Evolutionary conservation across 2,329 filamentous ascomycete genomes (phyloP), one percentile per base, ranked within the genome.

Genomic region (Alternaria metachromatica): DNA sequence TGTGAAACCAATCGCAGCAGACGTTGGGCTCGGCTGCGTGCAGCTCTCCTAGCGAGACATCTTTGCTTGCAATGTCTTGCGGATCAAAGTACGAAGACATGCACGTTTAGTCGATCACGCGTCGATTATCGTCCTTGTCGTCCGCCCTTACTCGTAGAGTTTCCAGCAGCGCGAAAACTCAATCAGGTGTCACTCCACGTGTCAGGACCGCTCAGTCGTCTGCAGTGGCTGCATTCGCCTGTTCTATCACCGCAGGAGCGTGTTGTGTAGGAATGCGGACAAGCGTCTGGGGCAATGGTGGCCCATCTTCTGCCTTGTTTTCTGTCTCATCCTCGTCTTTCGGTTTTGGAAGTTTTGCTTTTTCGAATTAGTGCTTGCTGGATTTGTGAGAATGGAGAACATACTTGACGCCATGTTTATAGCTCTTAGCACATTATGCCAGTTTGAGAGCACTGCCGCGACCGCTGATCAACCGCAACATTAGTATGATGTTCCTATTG

Each of bases 331-430:
- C 80, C 48, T 82, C 73, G 71, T 80, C 80, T 66, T 86, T 85
- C 3, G 89, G 86, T 71, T 87, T 89, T 15, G 91, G 87, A 25
- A 94, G 84, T 84, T 92, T 92, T 60, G 87, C 91, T 94, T 45
- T 20, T 23, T 51, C 12, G 41, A 26, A 62, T 73, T 63, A 76
- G 66, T 61, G 51, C n/a, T 50, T 41, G 44, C 21, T 46, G 33
- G 15, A 48, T 25, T 58, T 33, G 6, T 55, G 12, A 15, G 46
- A 30, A 37, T 43, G 43, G 11, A 30, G 7, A 26, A 82, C 88
- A 75, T 85, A 94, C 92, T 87, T 64, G 91, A 94, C 65, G 93
- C 93, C 91, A 96, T 94, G 75, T 91, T 91, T 75, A 96, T 94
- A 45, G 92, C 92, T 68, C 91, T 86, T 64, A 96, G 85, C 68